Conservation (phyloP, 768 basidiomycete genomes). For the Termitomyces sp. region DNA sequence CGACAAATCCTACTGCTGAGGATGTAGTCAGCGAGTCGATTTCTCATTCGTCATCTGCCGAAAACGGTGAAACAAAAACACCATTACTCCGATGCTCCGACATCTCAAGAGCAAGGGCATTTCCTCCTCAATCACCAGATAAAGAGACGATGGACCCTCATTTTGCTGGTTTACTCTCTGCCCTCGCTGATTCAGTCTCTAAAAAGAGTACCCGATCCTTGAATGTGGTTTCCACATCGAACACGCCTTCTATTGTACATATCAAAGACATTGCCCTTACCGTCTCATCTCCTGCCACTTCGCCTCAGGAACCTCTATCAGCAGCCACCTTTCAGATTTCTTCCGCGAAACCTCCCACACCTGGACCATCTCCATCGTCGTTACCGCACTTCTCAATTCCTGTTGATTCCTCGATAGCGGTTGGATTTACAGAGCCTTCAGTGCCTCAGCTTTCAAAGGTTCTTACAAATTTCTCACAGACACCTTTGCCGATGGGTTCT, state of each 20-base stretch:
- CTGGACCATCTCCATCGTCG: background rate
- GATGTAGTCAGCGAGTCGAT: slow-evolving; percentile 56
- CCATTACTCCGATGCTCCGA: slow-evolving; percentile 57
- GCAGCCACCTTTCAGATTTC: background rate
- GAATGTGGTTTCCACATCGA: background rate
- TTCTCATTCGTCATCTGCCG: slow-evolving; percentile 58
- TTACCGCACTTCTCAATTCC: background rate
- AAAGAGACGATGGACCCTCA: slow-evolving; percentile 55
- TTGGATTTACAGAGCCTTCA: background rate
- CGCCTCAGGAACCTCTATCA: background rate
- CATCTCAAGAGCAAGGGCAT: slow-evolving; percentile 28
- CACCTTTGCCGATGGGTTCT: slow-evolving; percentile 35
- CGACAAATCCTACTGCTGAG: slow-evolving; percentile 10
- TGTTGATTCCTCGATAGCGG: background rate
- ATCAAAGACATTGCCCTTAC: background rate
- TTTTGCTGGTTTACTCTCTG: slow-evolving; percentile 61
- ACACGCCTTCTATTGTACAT: background rate
- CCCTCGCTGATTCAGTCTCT: slow-evolving; percentile 52
- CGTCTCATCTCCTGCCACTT: background rate
- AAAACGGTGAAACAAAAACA: slow-evolving; percentile 57
- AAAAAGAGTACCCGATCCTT: background rate
- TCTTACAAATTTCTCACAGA: background rate
- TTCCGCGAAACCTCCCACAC: background rate
- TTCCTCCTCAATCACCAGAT: slow-evolving; percentile 27
- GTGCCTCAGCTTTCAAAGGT: background rate